These are phyloP conservation scores for Globisporangium emineosum DNA, from an alignment of 352 stramenopile species.

Conservation along the genomic window DNA sequence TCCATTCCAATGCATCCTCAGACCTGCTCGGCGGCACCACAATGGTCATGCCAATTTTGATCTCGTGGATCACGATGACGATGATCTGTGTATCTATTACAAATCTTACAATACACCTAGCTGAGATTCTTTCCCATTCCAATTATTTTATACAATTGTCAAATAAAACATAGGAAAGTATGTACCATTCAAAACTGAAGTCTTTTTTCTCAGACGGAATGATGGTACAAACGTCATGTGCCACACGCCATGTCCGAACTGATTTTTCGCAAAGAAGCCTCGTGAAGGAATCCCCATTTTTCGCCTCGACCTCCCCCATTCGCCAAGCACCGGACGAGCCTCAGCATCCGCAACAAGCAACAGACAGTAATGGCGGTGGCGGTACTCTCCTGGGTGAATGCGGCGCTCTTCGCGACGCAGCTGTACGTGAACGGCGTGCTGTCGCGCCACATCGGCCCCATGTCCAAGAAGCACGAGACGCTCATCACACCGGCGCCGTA, in stretches of 20 bases:
- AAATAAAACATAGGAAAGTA: too few species aligned
- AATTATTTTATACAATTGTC: too few species aligned
- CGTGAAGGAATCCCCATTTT: too few species aligned
- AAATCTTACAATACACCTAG: too few species aligned
- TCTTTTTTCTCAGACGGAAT: too few species aligned
- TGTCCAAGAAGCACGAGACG: slow-evolving; percentile 62
- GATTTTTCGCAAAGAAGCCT: not conserved
- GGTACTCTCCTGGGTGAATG: slow-evolving; percentile 47
- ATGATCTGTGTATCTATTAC: too few species aligned
- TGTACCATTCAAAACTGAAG: too few species aligned
- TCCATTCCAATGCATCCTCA: too few species aligned
- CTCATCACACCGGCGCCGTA: slow-evolving; percentile 73
- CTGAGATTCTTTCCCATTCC: too few species aligned
- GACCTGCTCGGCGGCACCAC: too few species aligned
- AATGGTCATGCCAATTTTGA: too few species aligned
- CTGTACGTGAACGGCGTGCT: slow-evolving; percentile 56
- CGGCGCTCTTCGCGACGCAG: slow-evolving; percentile 61
- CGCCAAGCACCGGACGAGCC: not conserved
- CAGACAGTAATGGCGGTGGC: slow-evolving; percentile 20
- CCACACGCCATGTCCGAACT: not conserved
- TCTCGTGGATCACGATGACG: too few species aligned
- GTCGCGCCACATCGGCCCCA: slow-evolving; percentile 45
- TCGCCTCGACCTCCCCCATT: not conserved
- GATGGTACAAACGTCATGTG: not conserved
- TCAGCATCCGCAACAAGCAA: not conserved